Base-by-base conservation (phyloP, 495 filamentous ascomycete species). In the Penicillium cinerascens region DNA sequence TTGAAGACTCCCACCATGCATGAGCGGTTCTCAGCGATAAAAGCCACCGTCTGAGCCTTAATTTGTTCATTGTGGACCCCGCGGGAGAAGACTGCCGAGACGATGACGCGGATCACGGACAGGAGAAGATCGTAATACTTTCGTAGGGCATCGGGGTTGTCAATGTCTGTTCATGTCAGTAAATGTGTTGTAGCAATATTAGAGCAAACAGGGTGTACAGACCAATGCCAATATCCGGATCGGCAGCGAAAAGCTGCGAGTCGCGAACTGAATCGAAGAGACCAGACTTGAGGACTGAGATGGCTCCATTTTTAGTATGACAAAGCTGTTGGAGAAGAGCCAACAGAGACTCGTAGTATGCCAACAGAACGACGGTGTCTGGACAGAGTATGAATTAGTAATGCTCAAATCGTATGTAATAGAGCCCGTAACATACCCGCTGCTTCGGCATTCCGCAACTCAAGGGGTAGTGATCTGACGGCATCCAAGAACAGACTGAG, bases 1-100 rank as follows among this genome's bases (percentile, higher is more conserved):
- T 99, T 99, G 63, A 97, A 89, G n/a, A 95, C 83, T 17, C 90
- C 86, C 54, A 95, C 82, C 52, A 96, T 86, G 54, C 87, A 77
- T 52, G 82, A 78, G 48, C 93, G 74, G 65, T 95, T 91, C 55
- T 92, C 87, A 18, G 75, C 69, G 46, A 97, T 71, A 68, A 99
- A 97, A 15, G 70, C 65, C 27, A 84, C 79, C 13, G 83, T 91
- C 58, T 91, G 87, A 22, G 86, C 76, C 47, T 92, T 68, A 11
- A 82, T 85, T 48, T 85, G 80, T 48, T 86, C 82, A 66, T 97
- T 97, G 56, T 92, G 86, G 9, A 84, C 73, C 0, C 95, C 92
- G 4, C 88, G 77, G 47, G 84, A 84, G 18, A 97, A 76, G 9
- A 96, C 80, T 2, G 86, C 85, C 5, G 87, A 82, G 26, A 83